Evolutionary conservation across 2,329 filamentous ascomycete species (phyloP).

Genomic region (Neopestalotiopsis clavispora): DNA sequence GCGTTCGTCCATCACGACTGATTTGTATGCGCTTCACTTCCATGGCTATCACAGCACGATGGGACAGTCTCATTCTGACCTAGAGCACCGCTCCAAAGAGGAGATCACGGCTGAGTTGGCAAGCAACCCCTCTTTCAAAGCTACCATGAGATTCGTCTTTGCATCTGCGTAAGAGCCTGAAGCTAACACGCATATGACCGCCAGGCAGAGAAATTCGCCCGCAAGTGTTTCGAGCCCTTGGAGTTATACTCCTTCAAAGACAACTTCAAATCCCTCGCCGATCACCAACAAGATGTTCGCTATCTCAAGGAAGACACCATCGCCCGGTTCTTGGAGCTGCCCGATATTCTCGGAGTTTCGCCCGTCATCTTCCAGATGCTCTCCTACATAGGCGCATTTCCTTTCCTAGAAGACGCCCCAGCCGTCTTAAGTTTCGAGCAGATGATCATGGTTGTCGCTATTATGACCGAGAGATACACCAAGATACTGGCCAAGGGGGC

Average conservation of each 20-base stretch:
- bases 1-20: not conserved
- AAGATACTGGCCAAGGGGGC: constrained; percentile 64
- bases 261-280: constrained; percentile 73
- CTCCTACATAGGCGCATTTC: constrained; percentile 74
- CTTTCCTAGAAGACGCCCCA: constrained; percentile 73
- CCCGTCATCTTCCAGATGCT: constrained; percentile 74
- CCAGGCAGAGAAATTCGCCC: constrained; percentile 67
- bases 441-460: constrained; percentile 73
- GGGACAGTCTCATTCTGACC: constrained; percentile 58
- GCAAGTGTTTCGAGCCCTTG: constrained; percentile 72
- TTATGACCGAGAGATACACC: constrained; percentile 73
- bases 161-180: not conserved
- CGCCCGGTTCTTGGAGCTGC: constrained; percentile 74
- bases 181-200: not conserved
- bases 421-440: constrained; percentile 72
- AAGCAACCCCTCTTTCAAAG: constrained; percentile 27
- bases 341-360: constrained; percentile 70
- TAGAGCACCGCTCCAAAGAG: constrained; percentile 53
- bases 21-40: not conserved
- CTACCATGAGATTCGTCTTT: constrained; percentile 3
- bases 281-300: constrained; percentile 62
- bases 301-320: constrained; percentile 76
- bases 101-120: constrained; percentile 58
- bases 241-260: constrained; percentile 77
- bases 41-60: constrained; percentile 36